These are phyloP conservation scores for Arachis stenosperma DNA, from an alignment of 306 rosid species.

Conservation along the genomic window DNA sequence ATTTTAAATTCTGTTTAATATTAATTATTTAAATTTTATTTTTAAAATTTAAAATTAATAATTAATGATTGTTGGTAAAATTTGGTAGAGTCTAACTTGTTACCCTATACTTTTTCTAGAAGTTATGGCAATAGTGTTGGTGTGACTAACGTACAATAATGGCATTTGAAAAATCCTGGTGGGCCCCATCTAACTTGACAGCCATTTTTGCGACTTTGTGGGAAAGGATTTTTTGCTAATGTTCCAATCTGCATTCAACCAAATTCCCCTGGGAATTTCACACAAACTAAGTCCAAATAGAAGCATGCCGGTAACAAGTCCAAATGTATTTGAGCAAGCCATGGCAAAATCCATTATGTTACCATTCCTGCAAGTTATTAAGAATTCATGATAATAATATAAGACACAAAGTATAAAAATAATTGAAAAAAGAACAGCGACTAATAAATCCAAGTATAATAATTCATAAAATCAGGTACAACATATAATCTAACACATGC, in stretches of 20 bases:
- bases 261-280: constrained; percentile 88
- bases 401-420: too few species aligned
- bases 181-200: constrained; percentile 92
- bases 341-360: constrained; percentile 80
- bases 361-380: constrained; percentile 58
- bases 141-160: constrained; percentile 64
- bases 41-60: too few species aligned
- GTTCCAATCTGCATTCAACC: constrained; percentile 85
- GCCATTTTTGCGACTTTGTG: constrained; percentile 95
- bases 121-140: background rate
- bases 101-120: too few species aligned
- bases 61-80: too few species aligned
- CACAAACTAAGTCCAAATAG: constrained; percentile 96
- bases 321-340: constrained; percentile 99
- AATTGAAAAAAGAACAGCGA: too few species aligned
- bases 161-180: constrained; percentile 87
- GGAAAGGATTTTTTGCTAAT: constrained; percentile 77
- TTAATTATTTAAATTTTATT: too few species aligned
- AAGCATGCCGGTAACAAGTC: constrained; percentile 95
- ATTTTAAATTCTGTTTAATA: too few species aligned
- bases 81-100: too few species aligned
- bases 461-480: too few species aligned
- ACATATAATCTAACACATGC: too few species aligned
- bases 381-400: background rate
- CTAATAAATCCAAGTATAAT: too few species aligned